Evolutionary conservation across 257 asterid genomes (phyloP), one percentile per base, ranked within the genome.

Genomic region (Solanum etuberosum): DNA sequence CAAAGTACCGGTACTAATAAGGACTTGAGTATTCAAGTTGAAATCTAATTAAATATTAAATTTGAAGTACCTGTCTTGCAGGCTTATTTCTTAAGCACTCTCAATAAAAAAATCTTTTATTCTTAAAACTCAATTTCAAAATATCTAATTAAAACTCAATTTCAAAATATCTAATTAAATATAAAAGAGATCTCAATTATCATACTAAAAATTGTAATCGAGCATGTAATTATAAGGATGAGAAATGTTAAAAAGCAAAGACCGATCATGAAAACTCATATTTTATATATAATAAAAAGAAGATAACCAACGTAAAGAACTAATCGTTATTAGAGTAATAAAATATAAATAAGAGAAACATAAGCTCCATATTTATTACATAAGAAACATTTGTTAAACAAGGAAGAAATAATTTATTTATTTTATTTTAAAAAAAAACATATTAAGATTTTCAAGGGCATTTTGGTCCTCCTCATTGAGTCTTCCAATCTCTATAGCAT

Each of bases 361-460:
- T 21, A n/a, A 63, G 71, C 29, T 63, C 9, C 71, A 25, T n/a
- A 63, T 63, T 63, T n/a, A 54, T 54, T 7, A 21, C 35, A 29
- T 13, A 27, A 13, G 21, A 29, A 29, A 68, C 10, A 29, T 6
- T 15, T 0, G 0, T 25, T 29, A 27, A 7, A 68, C 13, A 16
- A 68, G 40, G 76, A 68, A 15, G 40, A 68, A 68, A 29, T 61
- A 20, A 5, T 46, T 13, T 5, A 57, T 59, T 10, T 59, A n/a
- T n/a, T n/a, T n/a, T n/a, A n/a, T 0, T 0, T 3, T 1, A 6
- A 25, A 7, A 29, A 67, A 3, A 29, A 13, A 5, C 23, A 13
- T 7, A 68, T 7, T 31, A 68, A 68, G 38, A 13, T 67, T 27
- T 61, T 88, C 87, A 89, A 86, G 91, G 91, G 38, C 91, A 89